phyloP scores from a whole-genome alignment of 345 rosid species.

The Iberis pinnata region DNA sequence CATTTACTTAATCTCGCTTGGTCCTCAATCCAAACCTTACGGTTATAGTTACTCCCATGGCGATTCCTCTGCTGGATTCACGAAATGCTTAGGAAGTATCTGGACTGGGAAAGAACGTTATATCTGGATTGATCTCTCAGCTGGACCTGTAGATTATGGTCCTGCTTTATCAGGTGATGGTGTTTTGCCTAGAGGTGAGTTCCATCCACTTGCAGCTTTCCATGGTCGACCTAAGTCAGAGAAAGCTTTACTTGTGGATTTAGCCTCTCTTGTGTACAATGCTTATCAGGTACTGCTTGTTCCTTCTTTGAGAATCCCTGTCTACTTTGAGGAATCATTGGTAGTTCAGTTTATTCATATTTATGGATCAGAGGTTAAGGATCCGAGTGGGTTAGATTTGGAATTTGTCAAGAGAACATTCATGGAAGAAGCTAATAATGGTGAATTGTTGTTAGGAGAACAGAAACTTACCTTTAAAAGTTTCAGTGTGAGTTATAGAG shows the following conservation, averaged over 20 bases:
- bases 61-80: slow-evolving; percentile 72
- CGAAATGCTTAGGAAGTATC: slow-evolving; percentile 70
- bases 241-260: slow-evolving; percentile 65
- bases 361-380: slow-evolving; percentile 49
- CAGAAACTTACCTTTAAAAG: slow-evolving; percentile 62
- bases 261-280: slow-evolving; percentile 75
- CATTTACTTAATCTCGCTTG: slow-evolving; percentile 63
- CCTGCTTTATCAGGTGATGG: slow-evolving; percentile 95
- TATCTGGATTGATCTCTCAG: slow-evolving; percentile 80
- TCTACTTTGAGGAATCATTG: slow-evolving; percentile 67
- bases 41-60: slow-evolving; percentile 70
- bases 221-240: slow-evolving; percentile 86
- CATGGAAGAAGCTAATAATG: slow-evolving; percentile 56
- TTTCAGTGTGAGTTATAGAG: slow-evolving; percentile 49
- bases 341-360: slow-evolving; percentile 76
- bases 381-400: slow-evolving; percentile 65
- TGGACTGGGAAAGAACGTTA: slow-evolving; percentile 94
- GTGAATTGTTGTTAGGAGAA: slow-evolving; percentile 68
- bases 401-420: slow-evolving; percentile 54
- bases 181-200: slow-evolving; percentile 80
- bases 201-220: slow-evolving; percentile 77
- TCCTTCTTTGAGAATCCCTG: slow-evolving; percentile 87
- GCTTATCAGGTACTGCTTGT: slow-evolving; percentile 90
- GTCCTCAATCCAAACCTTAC: slow-evolving; percentile 47
- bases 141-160: slow-evolving; percentile 95